These are phyloP conservation scores for Cryoendolithus antarcticus DNA, from an alignment of 2,329 filamentous ascomycete species.

Conservation along the genomic window DNA sequence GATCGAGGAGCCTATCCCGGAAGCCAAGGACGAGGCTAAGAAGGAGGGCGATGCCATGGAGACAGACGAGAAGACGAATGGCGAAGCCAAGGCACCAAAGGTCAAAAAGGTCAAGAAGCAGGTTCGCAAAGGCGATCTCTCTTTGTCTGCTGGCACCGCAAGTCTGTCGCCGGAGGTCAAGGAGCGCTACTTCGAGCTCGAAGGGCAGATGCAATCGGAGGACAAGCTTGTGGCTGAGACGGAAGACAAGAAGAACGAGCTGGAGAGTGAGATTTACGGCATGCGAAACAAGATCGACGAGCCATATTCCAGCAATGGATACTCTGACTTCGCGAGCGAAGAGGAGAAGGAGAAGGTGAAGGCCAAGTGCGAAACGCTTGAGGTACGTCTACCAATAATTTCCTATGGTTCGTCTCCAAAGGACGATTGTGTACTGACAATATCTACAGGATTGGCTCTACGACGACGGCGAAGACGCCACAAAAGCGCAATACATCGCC, in stretches of 20 bases:
- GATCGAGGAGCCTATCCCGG: constrained; percentile 83
- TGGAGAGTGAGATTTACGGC: constrained; percentile 96
- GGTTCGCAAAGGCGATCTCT: constrained; percentile 90
- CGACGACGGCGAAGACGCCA: constrained; percentile 88
- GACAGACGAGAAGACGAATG: constrained; percentile 61
- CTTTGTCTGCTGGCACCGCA: constrained; percentile 70
- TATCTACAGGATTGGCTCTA: constrained; percentile 81
- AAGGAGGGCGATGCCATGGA: constrained; percentile 62
- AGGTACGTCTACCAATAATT: constrained; percentile 49
- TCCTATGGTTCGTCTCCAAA: too few relatives aligned
- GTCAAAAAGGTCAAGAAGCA: constrained; percentile 99
- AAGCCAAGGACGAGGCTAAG: constrained; percentile 36
- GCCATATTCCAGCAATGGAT: constrained; percentile 45
- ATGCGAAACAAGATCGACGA: constrained; percentile 91
- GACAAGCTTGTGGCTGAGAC: constrained; percentile 98
- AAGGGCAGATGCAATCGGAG: constrained; percentile 87
- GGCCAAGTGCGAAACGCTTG: constrained; percentile 67
- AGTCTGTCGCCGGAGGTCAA: constrained; percentile 61
- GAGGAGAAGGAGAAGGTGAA: constrained; percentile 84
- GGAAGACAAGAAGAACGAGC: constrained; percentile 99
- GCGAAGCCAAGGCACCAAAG: constrained; percentile 47
- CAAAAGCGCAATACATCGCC: constrained; percentile 83
- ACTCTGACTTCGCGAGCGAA: constrained; percentile 70
- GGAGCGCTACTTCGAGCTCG: constrained; percentile 62
- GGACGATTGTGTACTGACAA: neutral